Base-by-base conservation (phyloP, 805 yeast species). In the Zygotorulaspora sp. region DNA sequence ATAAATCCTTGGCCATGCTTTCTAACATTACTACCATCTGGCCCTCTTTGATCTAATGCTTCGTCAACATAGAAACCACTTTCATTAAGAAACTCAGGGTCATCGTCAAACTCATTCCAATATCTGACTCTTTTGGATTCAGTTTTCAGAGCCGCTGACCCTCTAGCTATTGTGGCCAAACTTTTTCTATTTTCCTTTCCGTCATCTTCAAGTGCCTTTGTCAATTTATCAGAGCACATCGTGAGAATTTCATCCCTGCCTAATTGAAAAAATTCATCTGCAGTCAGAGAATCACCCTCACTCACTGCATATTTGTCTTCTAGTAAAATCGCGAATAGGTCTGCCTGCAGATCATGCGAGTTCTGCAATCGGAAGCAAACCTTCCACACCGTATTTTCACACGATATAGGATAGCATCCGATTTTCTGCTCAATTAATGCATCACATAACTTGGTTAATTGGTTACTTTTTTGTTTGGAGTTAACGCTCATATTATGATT, bases 81-180 rank as follows among this genome's bases (percentile, higher is more conserved):
- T 3, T 30, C 32, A 4, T 30, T 33, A 8, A 27, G 24, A 18
- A 38, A 38, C 20, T 57, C 58, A 1, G 52, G 61, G 18, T 45
- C 52, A 34, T 56, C 60, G 38, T 59, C 64, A 39, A 59, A 58
- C 42, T 59, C 64, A 40, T 59, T 59, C 64, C 64, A 59, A 32
- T 59, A 59, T 20, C 62, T 42, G 4, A 50, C 36, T 6, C 39
- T 32, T 16, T 36, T 29, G 13, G 30, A 31, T 20, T 36, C 44
- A 9, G 25, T 23, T 12, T 23, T 26, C 7, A 19, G 33, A 6
- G 8, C 4, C n/a, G 10, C 30, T n/a, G 22, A 24, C 26, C 32
- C 44, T 26, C 27, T 32, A 15, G 32, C 38, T 9, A 19, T 12
- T 6, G 15, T 33, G 11, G 35, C 15, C 3, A 18, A 13, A n/a